Base-by-base conservation (phyloP, 208 protist species). In the Acanthamoeba royreba region DNA sequence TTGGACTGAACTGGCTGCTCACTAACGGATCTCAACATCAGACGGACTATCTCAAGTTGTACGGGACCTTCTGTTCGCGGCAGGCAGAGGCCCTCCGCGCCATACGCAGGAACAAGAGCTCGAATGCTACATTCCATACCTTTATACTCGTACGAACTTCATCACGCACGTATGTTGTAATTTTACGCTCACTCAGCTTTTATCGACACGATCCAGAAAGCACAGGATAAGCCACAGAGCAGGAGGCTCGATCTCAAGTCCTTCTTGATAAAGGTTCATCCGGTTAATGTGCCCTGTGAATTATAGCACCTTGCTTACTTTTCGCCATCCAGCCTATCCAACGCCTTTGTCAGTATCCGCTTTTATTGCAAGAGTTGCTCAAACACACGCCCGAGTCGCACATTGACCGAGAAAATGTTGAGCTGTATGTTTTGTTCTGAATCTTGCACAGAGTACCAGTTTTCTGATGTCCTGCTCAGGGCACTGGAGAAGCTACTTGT, bases 271-370 rank as follows among this genome's bases (percentile, higher is more conserved):
- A 79, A 79, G 66, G 13, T 55, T 55, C 49, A 25, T 55, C 49
- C 19, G 9, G 13, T 55, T 55, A 9, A 9, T 55, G 49, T 55
- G 9, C 19, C 49, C 19, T 19, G 19, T 55, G 13, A 55, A 19
- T 19, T 55, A 9, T 9, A 55, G 13, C 19, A 25, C 49, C 49
- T 19, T 19, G 19, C 9, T 19, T 19, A n/a, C 49, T 55, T 19
- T 55, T 19, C 13, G 49, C 49, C 63, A 8, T 25, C 63, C 15
- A 74, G 33, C 8, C 63, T 8, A 46, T 87, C n/a, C 79, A 87
- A 38, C 79, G 79, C 46, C 35, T 87, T 11, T 87, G 79, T 28
- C 42, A 87, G 79, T 87, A 87, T 28, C 79, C 79, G 79, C 40
- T 87, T 28, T 46, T 87, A 19, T n/a, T 87, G 42, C 79, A 58